Base-by-base conservation (phyloP, 164 flowering plant genomes). In the Umbilicus rupestris region DNA sequence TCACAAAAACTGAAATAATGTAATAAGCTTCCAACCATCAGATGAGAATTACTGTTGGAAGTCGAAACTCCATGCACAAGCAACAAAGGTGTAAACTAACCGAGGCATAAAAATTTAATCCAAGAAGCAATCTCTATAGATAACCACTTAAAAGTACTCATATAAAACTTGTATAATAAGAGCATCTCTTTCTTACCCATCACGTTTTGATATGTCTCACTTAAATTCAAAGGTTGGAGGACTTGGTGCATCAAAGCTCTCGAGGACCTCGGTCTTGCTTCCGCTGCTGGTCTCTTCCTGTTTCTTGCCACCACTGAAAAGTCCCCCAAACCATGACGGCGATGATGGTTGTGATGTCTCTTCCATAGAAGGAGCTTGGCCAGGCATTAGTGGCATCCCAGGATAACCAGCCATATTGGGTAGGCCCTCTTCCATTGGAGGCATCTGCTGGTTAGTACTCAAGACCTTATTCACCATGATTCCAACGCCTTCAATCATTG, bases 401-500 rank as follows among this genome's bases (percentile, higher is more conserved):
- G 35, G 55, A 15, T 29, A 19, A 29, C 35, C 67, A 42, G 50
- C 67, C 67, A 65, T 65, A 28, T 41, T 44, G n/a, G 52, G 50
- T n/a, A 65, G 2, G 1, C 45, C 65, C 29, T 65, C 52, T 14
- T 65, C 67, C 50, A 28, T 41, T 4, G 55, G 66, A 41, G 47
- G 19, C 29, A 20, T n/a, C 41, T 20, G 52, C 29, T 39, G 49
- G 11, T 7, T 17, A 42, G n/a, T n/a, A n/a, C 66, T 64, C n/a
- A 26, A 2, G 31, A 65, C 5, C 35, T 45, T 42, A 46, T 65
- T 65, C 33, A 65, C 0, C 49, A 26, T 28, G 29, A 63, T 63
- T 30, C 45, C 65, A 65, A 55, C 52, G 7, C 67, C 67, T 65
- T 65, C 67, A 65, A 65, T 44, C 67, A 65, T 5, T 44, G 55